Evolutionary conservation across 176 grass and related monocot genomes (phyloP).

Genomic region (Ensete ventricosum): DNA sequence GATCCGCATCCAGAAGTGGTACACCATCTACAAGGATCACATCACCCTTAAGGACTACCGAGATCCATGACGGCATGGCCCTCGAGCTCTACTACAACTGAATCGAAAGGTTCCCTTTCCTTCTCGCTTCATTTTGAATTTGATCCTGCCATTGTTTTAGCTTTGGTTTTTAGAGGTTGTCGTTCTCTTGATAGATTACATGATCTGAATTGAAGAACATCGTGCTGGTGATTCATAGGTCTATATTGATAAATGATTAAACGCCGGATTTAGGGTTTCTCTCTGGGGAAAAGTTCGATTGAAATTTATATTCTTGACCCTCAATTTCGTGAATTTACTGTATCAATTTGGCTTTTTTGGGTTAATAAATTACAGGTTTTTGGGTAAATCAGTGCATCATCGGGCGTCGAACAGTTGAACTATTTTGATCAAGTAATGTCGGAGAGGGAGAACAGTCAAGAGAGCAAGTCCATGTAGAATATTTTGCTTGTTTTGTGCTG

Average conservation of each 20-base stretch:
- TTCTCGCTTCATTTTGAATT: not conserved
- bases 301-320: not conserved
- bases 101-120: not conserved
- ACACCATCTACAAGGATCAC: conserved; percentile 98
- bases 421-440: too few species aligned
- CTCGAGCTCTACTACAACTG: conserved; percentile 99
- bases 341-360: too few species aligned
- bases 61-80: conserved; percentile 95
- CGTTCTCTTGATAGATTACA: too few species aligned
- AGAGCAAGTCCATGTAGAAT: too few species aligned
- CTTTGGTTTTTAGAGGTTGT: not conserved
- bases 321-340: too few species aligned
- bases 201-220: not conserved
- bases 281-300: not conserved
- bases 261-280: not conserved
- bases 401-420: too few species aligned
- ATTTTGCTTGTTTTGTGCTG: too few species aligned
- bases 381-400: too few species aligned
- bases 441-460: too few species aligned
- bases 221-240: not conserved
- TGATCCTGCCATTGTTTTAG: not conserved
- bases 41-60: conserved; percentile 98
- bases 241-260: too few species aligned
- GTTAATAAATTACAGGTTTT: too few species aligned
- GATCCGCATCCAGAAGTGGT: conserved; percentile 99